Evolutionary conservation across 1,284 basidiomycete species (phyloP).

Genomic region (Ustilago cynodontis): DNA sequence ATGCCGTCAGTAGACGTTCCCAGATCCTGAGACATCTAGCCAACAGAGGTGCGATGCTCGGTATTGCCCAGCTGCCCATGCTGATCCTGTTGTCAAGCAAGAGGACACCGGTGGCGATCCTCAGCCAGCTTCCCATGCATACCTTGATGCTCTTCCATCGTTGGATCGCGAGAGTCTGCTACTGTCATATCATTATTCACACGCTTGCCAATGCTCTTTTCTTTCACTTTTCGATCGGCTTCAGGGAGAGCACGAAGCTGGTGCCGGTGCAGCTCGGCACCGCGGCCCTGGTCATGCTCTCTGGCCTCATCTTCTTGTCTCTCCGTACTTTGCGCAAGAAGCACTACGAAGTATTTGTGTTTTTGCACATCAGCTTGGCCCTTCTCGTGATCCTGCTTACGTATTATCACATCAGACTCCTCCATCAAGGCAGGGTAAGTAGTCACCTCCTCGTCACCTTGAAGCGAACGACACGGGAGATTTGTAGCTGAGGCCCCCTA

Average conservation of each 20-base stretch:
- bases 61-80: conserved; percentile 63
- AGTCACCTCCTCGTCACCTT: too few species aligned
- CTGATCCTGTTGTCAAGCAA: conserved; percentile 65
- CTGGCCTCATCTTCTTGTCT: conserved; percentile 34
- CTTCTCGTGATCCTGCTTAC: conserved; percentile 57
- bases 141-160: conserved; percentile 68
- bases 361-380: conserved; percentile 64
- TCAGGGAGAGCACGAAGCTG: conserved; percentile 17
- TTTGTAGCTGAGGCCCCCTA: too few species aligned
- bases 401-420: conserved; percentile 64
- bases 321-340: conserved; percentile 30
- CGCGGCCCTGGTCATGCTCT: conserved; percentile 31
- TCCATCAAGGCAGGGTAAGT: conserved; percentile 45
- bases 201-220: conserved; percentile 36
- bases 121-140: conserved; percentile 61
- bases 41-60: conserved; percentile 62
- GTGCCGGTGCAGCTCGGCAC: conserved; percentile 64
- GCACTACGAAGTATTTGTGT: conserved; percentile 52
- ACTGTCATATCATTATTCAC: conserved; percentile 57
- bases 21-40: conserved; percentile 43
- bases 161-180: conserved; percentile 64
- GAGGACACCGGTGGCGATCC: conserved; percentile 59
- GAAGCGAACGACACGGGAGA: neutral
- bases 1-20: conserved; percentile 16
- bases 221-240: conserved; percentile 8